Percentiles rank a stretch among this genome's conserved stretches.
These are phyloP conservation scores for Papilionanthe hybrid DNA, from an alignment of 116 monocot species.

Conservation along the genomic window DNA sequence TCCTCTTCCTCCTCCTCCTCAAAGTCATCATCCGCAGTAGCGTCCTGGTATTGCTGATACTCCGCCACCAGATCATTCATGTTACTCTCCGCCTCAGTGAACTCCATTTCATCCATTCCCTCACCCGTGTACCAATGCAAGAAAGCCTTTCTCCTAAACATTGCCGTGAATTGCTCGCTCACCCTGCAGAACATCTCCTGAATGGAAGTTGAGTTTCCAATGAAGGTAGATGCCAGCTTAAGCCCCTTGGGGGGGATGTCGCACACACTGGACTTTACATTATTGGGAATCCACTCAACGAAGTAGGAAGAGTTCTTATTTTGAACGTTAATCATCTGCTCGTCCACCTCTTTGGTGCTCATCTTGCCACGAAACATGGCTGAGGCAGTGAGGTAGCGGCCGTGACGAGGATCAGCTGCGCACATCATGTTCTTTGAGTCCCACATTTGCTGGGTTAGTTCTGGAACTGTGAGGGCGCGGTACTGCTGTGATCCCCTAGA, in stretches of 20 bases:
- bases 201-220: slow-evolving; percentile 57
- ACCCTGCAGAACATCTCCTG: slow-evolving; percentile 61
- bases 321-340: slow-evolving; percentile 70
- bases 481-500: slow-evolving; percentile 48
- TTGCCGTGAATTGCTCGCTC: slow-evolving; percentile 58
- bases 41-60: slow-evolving; percentile 78
- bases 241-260: slow-evolving; percentile 54
- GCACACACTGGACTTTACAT: slow-evolving; percentile 60
- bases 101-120: slow-evolving; percentile 70
- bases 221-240: slow-evolving; percentile 54
- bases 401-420: slow-evolving; percentile 61
- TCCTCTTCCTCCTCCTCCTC: slow-evolving; percentile 9
- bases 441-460: slow-evolving; percentile 84
- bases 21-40: slow-evolving; percentile 28
- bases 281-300: slow-evolving; percentile 74
- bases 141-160: slow-evolving; percentile 68
- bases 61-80: slow-evolving; percentile 57
- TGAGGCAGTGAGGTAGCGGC: slow-evolving; percentile 72
- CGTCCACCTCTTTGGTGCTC: slow-evolving; percentile 70
- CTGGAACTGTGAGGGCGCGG: slow-evolving; percentile 64
- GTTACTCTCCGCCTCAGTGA: slow-evolving; percentile 61
- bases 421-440: slow-evolving; percentile 87
- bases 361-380: slow-evolving; percentile 79
- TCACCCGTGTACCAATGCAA: slow-evolving; percentile 66
- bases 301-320: slow-evolving; percentile 78